Conservation (phyloP, 2,329 filamentous ascomycete genomes). For the Colletotrichum sp. region DNA sequence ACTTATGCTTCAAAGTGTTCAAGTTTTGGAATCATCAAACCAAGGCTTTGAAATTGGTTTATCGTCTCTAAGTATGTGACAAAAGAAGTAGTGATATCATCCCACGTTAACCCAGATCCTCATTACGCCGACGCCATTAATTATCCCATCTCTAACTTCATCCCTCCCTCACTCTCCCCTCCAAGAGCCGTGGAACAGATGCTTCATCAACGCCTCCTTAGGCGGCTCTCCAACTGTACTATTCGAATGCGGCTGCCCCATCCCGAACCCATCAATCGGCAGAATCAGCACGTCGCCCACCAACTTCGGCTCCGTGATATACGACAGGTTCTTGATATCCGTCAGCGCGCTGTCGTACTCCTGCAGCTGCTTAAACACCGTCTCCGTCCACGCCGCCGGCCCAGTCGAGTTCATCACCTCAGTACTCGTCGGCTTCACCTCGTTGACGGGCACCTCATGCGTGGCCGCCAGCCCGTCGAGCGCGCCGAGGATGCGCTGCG, state of each 20-base stretch:
- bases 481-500: conserved; percentile 24
- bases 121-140: not conserved
- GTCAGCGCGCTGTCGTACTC: conserved; percentile 23
- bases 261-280: conserved; percentile 31
- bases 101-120: not conserved
- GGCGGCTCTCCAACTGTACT: conserved; percentile 31
- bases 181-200: conserved; percentile 24
- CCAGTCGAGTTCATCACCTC: conserved; percentile 37
- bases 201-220: conserved; percentile 28
- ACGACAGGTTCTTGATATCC: conserved; percentile 2
- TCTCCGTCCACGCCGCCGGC: conserved; percentile 34
- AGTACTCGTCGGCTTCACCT: conserved; percentile 26
- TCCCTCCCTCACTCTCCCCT: not conserved
- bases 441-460: not conserved
- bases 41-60: not conserved
- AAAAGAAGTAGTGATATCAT: not conserved
- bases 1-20: not conserved
- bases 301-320: conserved; percentile 17
- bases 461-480: conserved; percentile 21
- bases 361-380: conserved; percentile 31
- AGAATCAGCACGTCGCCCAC: conserved; percentile 27
- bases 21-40: not conserved
- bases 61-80: not conserved
- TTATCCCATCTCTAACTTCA: not conserved
- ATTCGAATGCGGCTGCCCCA: conserved; percentile 30